phyloP scores from a whole-genome alignment of 352 stramenopile species.

The Globisporangium spiculum region DNA sequence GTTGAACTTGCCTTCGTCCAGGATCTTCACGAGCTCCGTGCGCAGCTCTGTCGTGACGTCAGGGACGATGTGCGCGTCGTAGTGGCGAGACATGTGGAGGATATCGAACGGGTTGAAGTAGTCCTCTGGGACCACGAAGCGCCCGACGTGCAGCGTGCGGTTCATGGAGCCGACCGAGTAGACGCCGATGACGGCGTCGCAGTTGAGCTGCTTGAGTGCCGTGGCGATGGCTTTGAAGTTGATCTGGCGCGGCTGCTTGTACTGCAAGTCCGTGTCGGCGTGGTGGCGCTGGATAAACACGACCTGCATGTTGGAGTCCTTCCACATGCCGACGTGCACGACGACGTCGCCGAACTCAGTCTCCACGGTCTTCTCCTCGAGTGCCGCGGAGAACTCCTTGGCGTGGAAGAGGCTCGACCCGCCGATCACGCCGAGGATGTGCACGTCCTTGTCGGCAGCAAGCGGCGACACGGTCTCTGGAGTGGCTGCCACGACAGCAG shows the following conservation, averaged over 20 bases:
- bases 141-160: conserved; percentile 38
- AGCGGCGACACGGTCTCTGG: neutral
- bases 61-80: conserved; percentile 84
- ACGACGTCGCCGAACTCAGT: conserved; percentile 71
- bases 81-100: conserved; percentile 75
- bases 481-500: neutral
- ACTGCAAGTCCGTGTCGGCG: conserved; percentile 60
- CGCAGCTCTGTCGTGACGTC: conserved; percentile 53
- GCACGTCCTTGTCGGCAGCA: conserved; percentile 14
- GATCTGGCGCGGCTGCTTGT: conserved; percentile 83
- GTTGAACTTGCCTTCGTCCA: conserved; percentile 41
- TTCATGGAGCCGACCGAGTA: conserved; percentile 90
- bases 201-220: conserved; percentile 56
- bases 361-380: conserved; percentile 54
- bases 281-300: conserved; percentile 88
- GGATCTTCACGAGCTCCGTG: conserved; percentile 39
- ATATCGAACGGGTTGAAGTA: conserved; percentile 89
- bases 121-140: conserved; percentile 80
- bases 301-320: conserved; percentile 42
- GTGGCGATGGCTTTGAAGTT: conserved; percentile 81
- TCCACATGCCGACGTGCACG: conserved; percentile 56
- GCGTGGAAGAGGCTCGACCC: conserved; percentile 85
- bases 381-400: conserved; percentile 51
- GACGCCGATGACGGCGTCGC: conserved; percentile 72
- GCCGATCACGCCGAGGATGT: conserved; percentile 82